A percentile compares a stretch with the other conserved stretches of the same genome.
phyloP scores from a whole-genome alignment of 2,329 filamentous ascomycete genomes.

The Pseudopithomyces chartarum region DNA sequence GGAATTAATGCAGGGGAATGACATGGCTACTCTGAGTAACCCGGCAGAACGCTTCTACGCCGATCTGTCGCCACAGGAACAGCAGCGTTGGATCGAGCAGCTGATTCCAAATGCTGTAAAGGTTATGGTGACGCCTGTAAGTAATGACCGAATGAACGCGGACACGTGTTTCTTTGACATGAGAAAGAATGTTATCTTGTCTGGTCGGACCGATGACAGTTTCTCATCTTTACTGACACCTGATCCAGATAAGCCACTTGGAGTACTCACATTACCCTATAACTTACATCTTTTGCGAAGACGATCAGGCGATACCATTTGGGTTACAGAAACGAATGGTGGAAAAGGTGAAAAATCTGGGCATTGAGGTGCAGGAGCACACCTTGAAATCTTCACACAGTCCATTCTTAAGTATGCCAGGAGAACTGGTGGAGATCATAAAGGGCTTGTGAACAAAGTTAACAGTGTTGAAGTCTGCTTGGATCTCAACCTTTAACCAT shows the following conservation, averaged over 20 bases:
- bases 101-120: not conserved
- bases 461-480: no score
- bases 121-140: not conserved
- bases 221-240: no score
- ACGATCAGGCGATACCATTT: slow-evolving; percentile 4
- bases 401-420: slow-evolving; percentile 5
- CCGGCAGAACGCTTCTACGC: slow-evolving; percentile 5
- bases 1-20: not conserved
- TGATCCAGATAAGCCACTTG: not conserved
- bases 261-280: slow-evolving; percentile 8
- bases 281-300: slow-evolving; percentile 8
- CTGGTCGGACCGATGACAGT: no score
- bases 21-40: slow-evolving; percentile 1
- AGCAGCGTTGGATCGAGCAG: slow-evolving; percentile 1
- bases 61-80: not conserved
- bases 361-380: not conserved
- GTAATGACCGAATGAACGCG: not conserved
- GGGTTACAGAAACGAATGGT: slow-evolving; percentile 9
- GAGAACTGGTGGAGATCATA: not conserved
- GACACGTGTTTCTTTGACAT: no score
- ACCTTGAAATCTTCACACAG: slow-evolving; percentile 8
- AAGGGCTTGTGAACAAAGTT: no score
- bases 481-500: no score
- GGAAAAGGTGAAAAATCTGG: not conserved
- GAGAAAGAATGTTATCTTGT: no score